Base-by-base conservation (phyloP, 2,329 filamentous ascomycete species). In the Arthrobotrys sphaeroides region DNA sequence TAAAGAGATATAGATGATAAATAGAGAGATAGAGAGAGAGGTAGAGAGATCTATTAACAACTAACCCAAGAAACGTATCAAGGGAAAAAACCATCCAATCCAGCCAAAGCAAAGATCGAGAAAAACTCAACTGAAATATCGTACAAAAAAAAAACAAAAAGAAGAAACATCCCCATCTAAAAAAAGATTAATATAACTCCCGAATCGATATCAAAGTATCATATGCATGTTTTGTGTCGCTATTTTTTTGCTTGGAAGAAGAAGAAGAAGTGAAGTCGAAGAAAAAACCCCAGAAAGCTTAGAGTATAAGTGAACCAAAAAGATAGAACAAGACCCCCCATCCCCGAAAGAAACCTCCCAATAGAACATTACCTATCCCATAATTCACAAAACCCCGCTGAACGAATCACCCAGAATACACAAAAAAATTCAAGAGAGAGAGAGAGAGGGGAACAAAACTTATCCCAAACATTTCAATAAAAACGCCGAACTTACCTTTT, bases 401-500 rank as follows among this genome's bases (percentile, higher is more conserved):
- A 55, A 55, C 16, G 10, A 33, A 38, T 38, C 51, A 38, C 31
- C 28, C 10, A 55, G n/a, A 36, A 55, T 40, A 40, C 31, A 12
- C 45, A 38, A 57, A 22, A 33, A 40, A 38, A 24, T 6, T 43
- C 28, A 28, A 31, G 7, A 43, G 20, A 43, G 10, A 13, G 22
- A 1, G 28, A 10, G 40, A 16, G 31, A 42, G 22, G 18, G 10
- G 18, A 28, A 18, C 28, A n/a, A 43, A 28, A 43, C 7, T 26
- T 20, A 55, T 42, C 51, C 51, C 51, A 40, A 9, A 57, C 5
- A 22, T 55, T 22, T 3, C 26, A 33, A 22, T 12, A 28, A 24
- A 5, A 55, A 73, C 42, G 53, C 61, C 69, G 5, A n/a, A 36
- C 53, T 31, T 55, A 73, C 61, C 51, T 42, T n/a, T n/a, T 61